Conservation (phyloP, 2,329 filamentous ascomycete genomes). For the Alternaria longipes region DNA sequence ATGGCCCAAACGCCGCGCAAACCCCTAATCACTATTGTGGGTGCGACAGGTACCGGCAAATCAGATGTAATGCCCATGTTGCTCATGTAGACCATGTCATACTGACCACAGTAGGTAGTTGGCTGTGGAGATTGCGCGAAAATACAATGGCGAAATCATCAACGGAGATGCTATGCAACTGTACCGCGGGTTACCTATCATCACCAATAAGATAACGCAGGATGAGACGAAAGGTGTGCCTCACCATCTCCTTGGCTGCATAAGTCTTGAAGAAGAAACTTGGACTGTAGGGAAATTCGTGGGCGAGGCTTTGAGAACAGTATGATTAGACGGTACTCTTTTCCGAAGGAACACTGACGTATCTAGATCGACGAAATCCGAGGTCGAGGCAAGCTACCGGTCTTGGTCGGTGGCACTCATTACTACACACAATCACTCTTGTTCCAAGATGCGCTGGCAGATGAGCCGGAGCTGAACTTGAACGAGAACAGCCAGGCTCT, state of each 20-base stretch:
- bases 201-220: constrained; percentile 88
- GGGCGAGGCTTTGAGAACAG: constrained; percentile 68
- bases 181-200: constrained; percentile 88
- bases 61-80: constrained; percentile 71
- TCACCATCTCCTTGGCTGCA: constrained; percentile 86
- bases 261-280: constrained; percentile 77
- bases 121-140: constrained; percentile 84
- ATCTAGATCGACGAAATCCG: constrained; percentile 77
- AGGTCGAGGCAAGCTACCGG: constrained; percentile 79
- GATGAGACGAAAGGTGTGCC: constrained; percentile 81
- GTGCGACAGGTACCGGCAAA: constrained; percentile 92
- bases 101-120: constrained; percentile 67
- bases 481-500: constrained; percentile 53
- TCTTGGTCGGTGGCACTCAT: constrained; percentile 92
- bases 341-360: constrained; percentile 1
- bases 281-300: constrained; percentile 87
- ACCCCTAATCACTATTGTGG: constrained; percentile 82
- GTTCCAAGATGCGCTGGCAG: constrained; percentile 76
- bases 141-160: constrained; percentile 91
- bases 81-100: background rate
- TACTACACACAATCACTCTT: constrained; percentile 93
- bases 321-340: constrained; percentile 19
- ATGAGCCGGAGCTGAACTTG: constrained; percentile 50
- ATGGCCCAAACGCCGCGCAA: constrained; percentile 41
- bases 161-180: constrained; percentile 99